Evolutionary conservation across 768 basidiomycete genomes (phyloP).

Genomic region (Russula olivacea): DNA sequence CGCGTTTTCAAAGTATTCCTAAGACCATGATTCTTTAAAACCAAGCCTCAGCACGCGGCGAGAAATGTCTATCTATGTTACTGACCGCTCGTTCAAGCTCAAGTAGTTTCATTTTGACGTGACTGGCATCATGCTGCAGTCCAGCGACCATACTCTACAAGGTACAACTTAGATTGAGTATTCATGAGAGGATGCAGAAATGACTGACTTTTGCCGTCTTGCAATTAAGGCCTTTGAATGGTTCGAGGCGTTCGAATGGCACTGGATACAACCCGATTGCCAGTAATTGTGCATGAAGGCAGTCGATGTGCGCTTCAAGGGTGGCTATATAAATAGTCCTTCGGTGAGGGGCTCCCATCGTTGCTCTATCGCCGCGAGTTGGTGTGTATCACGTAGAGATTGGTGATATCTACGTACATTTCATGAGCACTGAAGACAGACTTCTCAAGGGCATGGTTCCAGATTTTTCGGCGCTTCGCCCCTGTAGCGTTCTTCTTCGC

Average conservation of each 20-base stretch:
- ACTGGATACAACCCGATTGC: conserved; percentile 53
- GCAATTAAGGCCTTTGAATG: conserved; percentile 64
- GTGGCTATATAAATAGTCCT: conserved; percentile 68
- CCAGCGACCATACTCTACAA: conserved; percentile 69
- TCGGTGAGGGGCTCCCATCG: conserved; percentile 59
- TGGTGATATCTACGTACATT: conserved; percentile 40
- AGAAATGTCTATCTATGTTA: conserved; percentile 10
- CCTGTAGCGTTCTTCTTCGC: conserved; percentile 49
- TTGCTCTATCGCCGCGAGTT: conserved; percentile 40
- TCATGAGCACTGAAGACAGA: conserved; percentile 61
- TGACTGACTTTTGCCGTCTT: conserved; percentile 63
- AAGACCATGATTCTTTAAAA: conserved; percentile 20
- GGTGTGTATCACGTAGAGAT: background rate
- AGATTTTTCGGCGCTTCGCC: conserved; percentile 64
- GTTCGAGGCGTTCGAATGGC: conserved; percentile 48
- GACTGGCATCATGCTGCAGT: conserved; percentile 57
- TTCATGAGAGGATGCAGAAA: background rate
- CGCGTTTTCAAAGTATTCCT: conserved; percentile 17
- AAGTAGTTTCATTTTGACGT: conserved; percentile 55
- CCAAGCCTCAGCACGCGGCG: background rate
- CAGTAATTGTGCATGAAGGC: conserved; percentile 54
- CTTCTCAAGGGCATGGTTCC: conserved; percentile 75
- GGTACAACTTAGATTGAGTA: background rate
- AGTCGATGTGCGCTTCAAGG: conserved; percentile 67
- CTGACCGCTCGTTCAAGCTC: conserved; percentile 65